Evolutionary conservation across 805 yeast species (phyloP), one percentile per base, ranked within the genome.

Genomic region (Metschnikowia shivogae): DNA sequence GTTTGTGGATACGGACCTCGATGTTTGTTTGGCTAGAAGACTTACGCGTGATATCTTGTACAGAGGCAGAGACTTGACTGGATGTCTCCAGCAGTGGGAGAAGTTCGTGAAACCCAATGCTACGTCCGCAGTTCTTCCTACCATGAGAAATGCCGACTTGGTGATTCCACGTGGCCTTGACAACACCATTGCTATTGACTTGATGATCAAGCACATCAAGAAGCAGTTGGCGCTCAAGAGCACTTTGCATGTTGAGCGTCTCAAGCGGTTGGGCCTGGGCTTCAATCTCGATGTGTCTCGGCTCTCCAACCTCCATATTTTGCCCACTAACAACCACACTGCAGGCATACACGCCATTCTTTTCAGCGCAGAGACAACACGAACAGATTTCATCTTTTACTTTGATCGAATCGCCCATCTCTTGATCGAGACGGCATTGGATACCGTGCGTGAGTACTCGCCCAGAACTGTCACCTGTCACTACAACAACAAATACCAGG

Each of bases 1-100:
- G 14, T 93, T 81, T 62, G 97, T 93, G 3, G 97, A 92, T 55
- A 93, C 97, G 2, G 98, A 90, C 58, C 72, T 89, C 54, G 99
- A 93, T 60, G 78, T 92, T 12, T 93, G 99, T 64, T 73, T 93
- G 55, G 90, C 96, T 4, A 74, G 99, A 57, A 73, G 99, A 56
- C 68, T 93, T 36, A 80, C 87, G 4, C 74, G 99, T 58, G 99
- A 93, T 62, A 89, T 89, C 43, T 73, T 86, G 11, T 81, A 84
- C 49, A 72, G 99, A 48, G 96, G 95, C 1, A 72, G 99, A 48
- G 96, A 90, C 55, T 68, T 90, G 30, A 72, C 67, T 4, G 95
- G 96, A 1, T 85, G 90, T 13, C 74, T 93, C 47, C 76, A 79
- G 53, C 99, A 93, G 60, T 93, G 98, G 98, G 83, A 86, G 51